These are phyloP conservation scores for Pluteus cervinus DNA, from an alignment of 768 basidiomycete genomes.

Conservation along the genomic window DNA sequence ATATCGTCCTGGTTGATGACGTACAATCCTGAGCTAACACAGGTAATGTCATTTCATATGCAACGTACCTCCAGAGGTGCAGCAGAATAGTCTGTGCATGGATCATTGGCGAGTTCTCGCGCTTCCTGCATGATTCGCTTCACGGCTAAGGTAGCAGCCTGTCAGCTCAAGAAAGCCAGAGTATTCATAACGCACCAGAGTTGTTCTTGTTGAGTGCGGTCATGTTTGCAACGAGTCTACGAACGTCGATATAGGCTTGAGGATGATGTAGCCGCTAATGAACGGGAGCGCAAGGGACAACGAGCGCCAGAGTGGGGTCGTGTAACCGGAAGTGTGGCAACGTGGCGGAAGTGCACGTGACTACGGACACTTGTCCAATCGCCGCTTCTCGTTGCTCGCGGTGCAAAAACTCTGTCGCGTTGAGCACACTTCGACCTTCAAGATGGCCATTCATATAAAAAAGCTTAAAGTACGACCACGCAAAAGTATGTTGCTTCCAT, in stretches of 20 bases:
- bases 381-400: too few relatives aligned
- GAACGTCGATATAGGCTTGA: conserved; percentile 26
- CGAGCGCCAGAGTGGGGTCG: too few relatives aligned
- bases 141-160: conserved; percentile 48
- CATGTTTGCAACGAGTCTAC: too few relatives aligned
- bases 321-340: too few relatives aligned
- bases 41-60: conserved; percentile 1
- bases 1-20: conserved; percentile 64
- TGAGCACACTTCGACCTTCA: too few relatives aligned
- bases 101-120: conserved; percentile 78
- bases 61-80: conserved; percentile 67
- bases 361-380: too few relatives aligned
- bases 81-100: conserved; percentile 82
- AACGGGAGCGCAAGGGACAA: too few relatives aligned
- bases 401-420: too few relatives aligned
- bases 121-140: conserved; percentile 98
- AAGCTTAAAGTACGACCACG: conserved; percentile 76
- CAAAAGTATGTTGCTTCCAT: conserved; percentile 46
- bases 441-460: conserved; percentile 65
- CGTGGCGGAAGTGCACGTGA: too few relatives aligned
- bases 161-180: background rate
- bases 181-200: conserved; percentile 47
- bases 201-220: conserved; percentile 93
- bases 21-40: conserved; percentile 7
- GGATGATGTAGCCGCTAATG: too few relatives aligned